Evolutionary conservation across 2,329 filamentous ascomycete species (phyloP).

Genomic region (Microsporum canis): DNA sequence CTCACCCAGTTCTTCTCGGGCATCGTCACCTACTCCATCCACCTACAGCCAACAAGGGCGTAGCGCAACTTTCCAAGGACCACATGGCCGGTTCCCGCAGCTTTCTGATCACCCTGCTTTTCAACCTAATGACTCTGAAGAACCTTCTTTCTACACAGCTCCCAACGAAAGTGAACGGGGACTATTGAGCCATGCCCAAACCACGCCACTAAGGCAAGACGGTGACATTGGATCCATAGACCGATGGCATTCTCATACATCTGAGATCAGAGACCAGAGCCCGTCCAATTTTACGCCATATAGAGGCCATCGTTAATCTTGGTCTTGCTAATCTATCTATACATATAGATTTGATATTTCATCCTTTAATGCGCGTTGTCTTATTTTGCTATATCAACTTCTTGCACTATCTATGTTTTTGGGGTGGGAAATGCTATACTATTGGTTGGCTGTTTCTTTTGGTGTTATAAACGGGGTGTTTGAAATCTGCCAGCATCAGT

Average conservation of each 20-base stretch:
- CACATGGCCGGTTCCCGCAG: constrained; percentile 14
- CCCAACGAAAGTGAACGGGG: constrained; percentile 31
- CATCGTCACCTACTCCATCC: constrained; percentile 32
- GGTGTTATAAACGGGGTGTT: not conserved
- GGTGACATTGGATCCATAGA: constrained; percentile 19
- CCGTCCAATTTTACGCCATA: constrained; percentile 15
- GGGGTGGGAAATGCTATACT: not conserved
- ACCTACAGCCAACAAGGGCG: not conserved
- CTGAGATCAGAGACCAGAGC: constrained; percentile 8
- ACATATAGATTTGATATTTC: constrained; percentile 1
- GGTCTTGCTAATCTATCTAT: not conserved
- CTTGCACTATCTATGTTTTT: not conserved
- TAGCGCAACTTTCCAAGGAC: constrained; percentile 15
- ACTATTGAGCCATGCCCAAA: constrained; percentile 26
- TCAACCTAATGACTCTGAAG: constrained; percentile 21
- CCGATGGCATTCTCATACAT: constrained; percentile 24
- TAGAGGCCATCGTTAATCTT: constrained; percentile 6
- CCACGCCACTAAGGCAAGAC: constrained; percentile 15
- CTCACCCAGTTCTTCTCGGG: constrained; percentile 31
- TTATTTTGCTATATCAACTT: not conserved
- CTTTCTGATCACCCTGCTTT: constrained; percentile 28
- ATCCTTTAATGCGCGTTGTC: not conserved
- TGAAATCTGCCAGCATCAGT: not conserved
- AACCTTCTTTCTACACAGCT: constrained; percentile 24
- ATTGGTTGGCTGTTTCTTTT: not conserved